Evolutionary conservation across 176 grass and related monocot genomes (phyloP).

Genomic region (Coix lacrymajobi): DNA sequence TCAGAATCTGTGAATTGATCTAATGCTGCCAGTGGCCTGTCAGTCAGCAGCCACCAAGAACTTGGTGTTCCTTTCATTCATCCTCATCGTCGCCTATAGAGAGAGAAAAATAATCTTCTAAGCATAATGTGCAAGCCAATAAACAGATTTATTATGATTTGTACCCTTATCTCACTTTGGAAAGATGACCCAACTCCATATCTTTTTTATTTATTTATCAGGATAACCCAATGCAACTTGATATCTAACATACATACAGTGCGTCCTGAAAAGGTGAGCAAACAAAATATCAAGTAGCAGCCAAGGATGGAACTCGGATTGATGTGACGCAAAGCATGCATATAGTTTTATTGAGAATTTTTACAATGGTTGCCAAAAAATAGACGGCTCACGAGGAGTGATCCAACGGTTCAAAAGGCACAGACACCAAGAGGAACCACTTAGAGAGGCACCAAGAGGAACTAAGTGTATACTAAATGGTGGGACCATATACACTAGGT

Average conservation of each 20-base stretch:
- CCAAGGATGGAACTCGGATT: not conserved
- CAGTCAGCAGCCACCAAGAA: constrained; percentile 28
- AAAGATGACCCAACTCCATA: constrained; percentile 21
- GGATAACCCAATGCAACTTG: not conserved
- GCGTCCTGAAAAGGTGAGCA: constrained; percentile 5
- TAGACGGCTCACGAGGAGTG: too few species aligned
- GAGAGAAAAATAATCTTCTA: not conserved
- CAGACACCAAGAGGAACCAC: too few species aligned
- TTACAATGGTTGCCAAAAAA: too few species aligned
- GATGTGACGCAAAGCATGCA: constrained; percentile 19
- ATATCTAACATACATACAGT: constrained; percentile 32
- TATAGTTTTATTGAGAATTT: not conserved
- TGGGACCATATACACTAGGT: too few species aligned
- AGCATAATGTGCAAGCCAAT: not conserved
- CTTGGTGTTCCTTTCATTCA: constrained; percentile 17
- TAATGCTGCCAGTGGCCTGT: constrained; percentile 7
- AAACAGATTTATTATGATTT: constrained; percentile 20
- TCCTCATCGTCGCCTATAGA: not conserved
- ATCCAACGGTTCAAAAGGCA: too few species aligned
- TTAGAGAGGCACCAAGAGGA: too few species aligned
- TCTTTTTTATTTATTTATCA: not conserved
- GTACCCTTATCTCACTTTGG: constrained; percentile 23
- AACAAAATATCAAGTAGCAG: constrained; percentile 16
- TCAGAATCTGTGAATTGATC: constrained; percentile 9
- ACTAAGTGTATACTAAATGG: too few species aligned